Evolutionary conservation across 2,329 filamentous ascomycete genomes (phyloP).

Genomic region (Cyanodermella asteris): DNA sequence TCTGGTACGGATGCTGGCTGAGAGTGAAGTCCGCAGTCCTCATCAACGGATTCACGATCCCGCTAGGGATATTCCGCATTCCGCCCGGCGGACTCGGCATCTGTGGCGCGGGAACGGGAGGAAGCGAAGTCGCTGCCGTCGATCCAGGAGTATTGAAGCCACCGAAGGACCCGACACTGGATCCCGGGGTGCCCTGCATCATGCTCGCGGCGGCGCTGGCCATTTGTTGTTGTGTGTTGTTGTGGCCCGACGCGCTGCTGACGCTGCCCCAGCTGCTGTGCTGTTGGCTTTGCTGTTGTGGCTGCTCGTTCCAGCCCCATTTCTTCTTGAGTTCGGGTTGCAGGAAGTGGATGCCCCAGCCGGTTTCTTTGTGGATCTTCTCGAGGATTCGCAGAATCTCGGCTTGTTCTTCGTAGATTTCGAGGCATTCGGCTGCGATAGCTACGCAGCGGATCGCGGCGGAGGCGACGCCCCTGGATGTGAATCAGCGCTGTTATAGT

Average conservation of each 20-base stretch:
- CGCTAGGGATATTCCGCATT: slow-evolving; percentile 14
- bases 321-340: slow-evolving; percentile 48
- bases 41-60: slow-evolving; percentile 48
- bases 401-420: slow-evolving; percentile 47
- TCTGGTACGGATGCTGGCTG: slow-evolving; percentile 62
- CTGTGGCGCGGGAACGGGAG: slow-evolving; percentile 11
- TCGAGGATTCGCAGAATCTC: slow-evolving; percentile 61
- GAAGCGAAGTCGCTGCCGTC: slow-evolving; percentile 9
- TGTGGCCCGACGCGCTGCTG: too few species aligned
- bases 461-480: slow-evolving; percentile 42
- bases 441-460: slow-evolving; percentile 61
- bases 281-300: slow-evolving; percentile 14
- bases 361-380: slow-evolving; percentile 51
- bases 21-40: slow-evolving; percentile 52
- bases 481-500: neutral
- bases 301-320: slow-evolving; percentile 50
- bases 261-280: too few species aligned
- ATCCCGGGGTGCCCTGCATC: too few species aligned
- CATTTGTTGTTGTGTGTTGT: slow-evolving; percentile 17
- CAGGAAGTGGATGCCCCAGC: slow-evolving; percentile 56
- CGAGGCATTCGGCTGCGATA: slow-evolving; percentile 54
- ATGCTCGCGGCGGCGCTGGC: slow-evolving; percentile 6
- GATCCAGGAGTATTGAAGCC: too few species aligned
- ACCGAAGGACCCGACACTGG: too few species aligned
- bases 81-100: slow-evolving; percentile 4